phyloP scores from a whole-genome alignment of 2,329 filamentous ascomycete genomes.

The Botryotinia calthae region DNA sequence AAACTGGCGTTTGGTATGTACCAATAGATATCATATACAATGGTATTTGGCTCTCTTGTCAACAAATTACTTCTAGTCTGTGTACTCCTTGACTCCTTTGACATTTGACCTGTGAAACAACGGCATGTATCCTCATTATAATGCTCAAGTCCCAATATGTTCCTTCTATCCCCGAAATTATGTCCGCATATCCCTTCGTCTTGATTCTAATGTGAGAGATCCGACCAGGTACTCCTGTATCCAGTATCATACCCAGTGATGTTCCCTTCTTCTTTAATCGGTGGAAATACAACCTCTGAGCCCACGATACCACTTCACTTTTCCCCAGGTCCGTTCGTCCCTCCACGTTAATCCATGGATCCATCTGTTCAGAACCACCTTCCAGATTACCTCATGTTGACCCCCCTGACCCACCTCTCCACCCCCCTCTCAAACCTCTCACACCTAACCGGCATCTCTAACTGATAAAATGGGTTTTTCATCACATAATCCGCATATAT shows the following conservation, averaged over 20 bases:
- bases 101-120: neutral
- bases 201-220: neutral
- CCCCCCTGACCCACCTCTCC: conserved; percentile 72
- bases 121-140: neutral
- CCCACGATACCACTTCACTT: neutral
- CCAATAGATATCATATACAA: conserved; percentile 35
- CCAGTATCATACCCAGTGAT: neutral
- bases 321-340: neutral
- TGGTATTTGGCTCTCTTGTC: conserved; percentile 23
- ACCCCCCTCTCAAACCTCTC: conserved; percentile 91
- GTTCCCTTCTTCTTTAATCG: neutral
- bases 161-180: conserved; percentile 16
- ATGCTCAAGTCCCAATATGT: neutral
- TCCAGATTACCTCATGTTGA: conserved; percentile 48
- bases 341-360: neutral
- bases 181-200: neutral
- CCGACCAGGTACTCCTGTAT: neutral
- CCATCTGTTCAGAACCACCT: neutral
- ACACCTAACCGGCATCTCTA: conserved; percentile 95
- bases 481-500: conserved; percentile 96
- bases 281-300: neutral
- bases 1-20: conserved; percentile 39
- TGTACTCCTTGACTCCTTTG: conserved; percentile 10
- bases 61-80: conserved; percentile 16
- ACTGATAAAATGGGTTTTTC: conserved; percentile 98